Evolutionary conservation across 2,329 filamentous ascomycete genomes (phyloP).

Genomic region (Clarireedia hainanense): DNA sequence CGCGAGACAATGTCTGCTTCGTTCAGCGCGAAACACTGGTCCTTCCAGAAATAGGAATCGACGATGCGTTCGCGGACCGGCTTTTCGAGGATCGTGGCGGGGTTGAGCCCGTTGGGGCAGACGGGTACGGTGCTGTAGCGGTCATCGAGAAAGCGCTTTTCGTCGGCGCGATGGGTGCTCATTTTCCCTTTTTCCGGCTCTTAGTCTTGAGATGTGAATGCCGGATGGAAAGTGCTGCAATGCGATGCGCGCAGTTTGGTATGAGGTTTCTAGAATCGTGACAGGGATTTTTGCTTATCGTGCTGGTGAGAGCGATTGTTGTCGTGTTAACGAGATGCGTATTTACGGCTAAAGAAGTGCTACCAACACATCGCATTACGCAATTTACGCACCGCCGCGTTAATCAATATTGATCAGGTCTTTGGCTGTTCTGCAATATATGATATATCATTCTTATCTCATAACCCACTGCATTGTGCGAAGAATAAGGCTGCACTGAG

Average conservation of each 20-base stretch:
- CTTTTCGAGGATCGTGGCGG: conserved; percentile 92
- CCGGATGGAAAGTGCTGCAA: neutral
- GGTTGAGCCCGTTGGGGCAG: conserved; percentile 82
- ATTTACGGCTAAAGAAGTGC: neutral
- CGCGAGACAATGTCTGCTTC: conserved; percentile 77
- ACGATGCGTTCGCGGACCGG: conserved; percentile 91
- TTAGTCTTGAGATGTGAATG: neutral
- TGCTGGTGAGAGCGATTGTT: conserved; percentile 1
- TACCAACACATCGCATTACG: neutral
- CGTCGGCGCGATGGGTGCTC: conserved; percentile 66
- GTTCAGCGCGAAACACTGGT: conserved; percentile 96
- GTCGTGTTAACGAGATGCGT: neutral
- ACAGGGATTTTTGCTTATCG: conserved; percentile 1
- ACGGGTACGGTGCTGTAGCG: conserved; percentile 71
- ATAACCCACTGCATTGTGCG: neutral
- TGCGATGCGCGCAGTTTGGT: too few relatives aligned
- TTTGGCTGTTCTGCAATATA: neutral
- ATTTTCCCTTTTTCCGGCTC: conserved; percentile 11
- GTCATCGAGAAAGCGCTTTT: conserved; percentile 77
- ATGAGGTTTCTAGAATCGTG: neutral
- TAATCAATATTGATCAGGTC: neutral
- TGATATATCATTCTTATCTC: too few relatives aligned
- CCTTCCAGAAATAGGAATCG: conserved; percentile 96
- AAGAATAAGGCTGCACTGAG: too few relatives aligned
- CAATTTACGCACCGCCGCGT: neutral